Evolutionary conservation across 1,139 yeast species (phyloP), one percentile per base, ranked within the genome.

Genomic region (Yamadazyma diospyri): DNA sequence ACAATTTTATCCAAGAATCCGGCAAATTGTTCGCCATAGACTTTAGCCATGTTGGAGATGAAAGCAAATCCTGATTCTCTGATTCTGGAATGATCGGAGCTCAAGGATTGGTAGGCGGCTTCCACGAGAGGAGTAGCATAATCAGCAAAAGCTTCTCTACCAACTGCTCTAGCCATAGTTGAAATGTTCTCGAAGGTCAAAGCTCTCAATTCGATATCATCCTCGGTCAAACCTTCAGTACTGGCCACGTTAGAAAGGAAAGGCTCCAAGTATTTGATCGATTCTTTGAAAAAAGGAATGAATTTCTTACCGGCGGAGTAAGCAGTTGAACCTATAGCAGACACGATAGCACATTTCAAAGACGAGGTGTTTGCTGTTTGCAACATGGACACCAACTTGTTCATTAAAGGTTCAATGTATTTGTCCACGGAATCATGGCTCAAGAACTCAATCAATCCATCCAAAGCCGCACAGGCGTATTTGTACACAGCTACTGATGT

Each of bases 321-420:
- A 25, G 98, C 98, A 41, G 96, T 87, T 24, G 97, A 88, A 36
- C 97, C 97, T 55, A 92, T 85, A 23, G 97, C 97, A 36, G 95
- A 85, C 38, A 92, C 96, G 51, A 92, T 85, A 34, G 94, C 85
- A 32, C 92, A 74, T 65, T 84, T 86, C 55, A 92, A 75, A 29
- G 83, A 73, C 4, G 80, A 69, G 23, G 87, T 69, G 46, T 76
- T 72, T 24, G 82, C 78, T 46, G 70, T 68, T 49, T 77, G 81
- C 51, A 92, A 76, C 83, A 92, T 81, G 40, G 74, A 78, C 69
- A 88, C 79, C 47, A 94, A 73, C 53, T 89, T 85, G 62, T 86
- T 86, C 83, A 89, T 87, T 59, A 92, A 76, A 33, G 94, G 89
- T 47, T 81, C 92, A 51, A 92, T 68, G 64, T 89, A 92, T 48